Evolutionary conservation across 768 basidiomycete genomes (phyloP).

Genomic region (Leccinum incarnatum): DNA sequence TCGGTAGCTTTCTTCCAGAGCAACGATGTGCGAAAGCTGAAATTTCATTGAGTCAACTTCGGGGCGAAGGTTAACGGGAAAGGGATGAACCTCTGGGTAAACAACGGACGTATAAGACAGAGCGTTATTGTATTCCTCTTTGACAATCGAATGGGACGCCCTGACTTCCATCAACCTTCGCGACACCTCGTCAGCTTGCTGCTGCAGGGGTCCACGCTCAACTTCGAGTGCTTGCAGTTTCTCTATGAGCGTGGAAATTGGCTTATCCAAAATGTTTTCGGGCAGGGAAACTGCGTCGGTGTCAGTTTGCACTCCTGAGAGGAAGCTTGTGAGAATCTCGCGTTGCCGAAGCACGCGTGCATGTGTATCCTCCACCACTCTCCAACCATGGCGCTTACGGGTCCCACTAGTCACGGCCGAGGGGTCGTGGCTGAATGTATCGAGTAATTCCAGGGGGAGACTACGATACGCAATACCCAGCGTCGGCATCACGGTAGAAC

Average conservation of each 20-base stretch:
- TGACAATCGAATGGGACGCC: constrained; percentile 51
- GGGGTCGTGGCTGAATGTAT: constrained; percentile 76
- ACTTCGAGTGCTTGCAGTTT: constrained; percentile 50
- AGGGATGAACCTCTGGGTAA: constrained; percentile 65
- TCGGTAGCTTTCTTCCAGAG: constrained; percentile 73
- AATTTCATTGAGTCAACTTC: constrained; percentile 46
- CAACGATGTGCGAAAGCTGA: constrained; percentile 68
- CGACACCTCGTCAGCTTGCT: constrained; percentile 48
- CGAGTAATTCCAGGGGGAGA: constrained; percentile 65
- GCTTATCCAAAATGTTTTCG: constrained; percentile 50
- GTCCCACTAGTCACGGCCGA: constrained; percentile 70
- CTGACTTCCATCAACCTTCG: constrained; percentile 53
- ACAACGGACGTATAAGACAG: constrained; percentile 67
- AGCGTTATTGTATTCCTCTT: constrained; percentile 63
- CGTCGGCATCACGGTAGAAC: constrained; percentile 46
- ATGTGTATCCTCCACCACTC: constrained; percentile 75
- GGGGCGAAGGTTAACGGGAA: constrained; percentile 49
- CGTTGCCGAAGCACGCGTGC: constrained; percentile 60
- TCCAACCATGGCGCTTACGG: constrained; percentile 59
- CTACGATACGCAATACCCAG: constrained; percentile 46
- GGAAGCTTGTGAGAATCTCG: constrained; percentile 47
- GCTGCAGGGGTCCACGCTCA: constrained; percentile 42
- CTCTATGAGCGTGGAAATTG: constrained; percentile 48
- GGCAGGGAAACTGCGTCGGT: constrained; percentile 9
- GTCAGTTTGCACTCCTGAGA: constrained; percentile 25